These are phyloP conservation scores for Serendipita vermifera DNA, from an alignment of 768 basidiomycete species.

Conservation along the genomic window DNA sequence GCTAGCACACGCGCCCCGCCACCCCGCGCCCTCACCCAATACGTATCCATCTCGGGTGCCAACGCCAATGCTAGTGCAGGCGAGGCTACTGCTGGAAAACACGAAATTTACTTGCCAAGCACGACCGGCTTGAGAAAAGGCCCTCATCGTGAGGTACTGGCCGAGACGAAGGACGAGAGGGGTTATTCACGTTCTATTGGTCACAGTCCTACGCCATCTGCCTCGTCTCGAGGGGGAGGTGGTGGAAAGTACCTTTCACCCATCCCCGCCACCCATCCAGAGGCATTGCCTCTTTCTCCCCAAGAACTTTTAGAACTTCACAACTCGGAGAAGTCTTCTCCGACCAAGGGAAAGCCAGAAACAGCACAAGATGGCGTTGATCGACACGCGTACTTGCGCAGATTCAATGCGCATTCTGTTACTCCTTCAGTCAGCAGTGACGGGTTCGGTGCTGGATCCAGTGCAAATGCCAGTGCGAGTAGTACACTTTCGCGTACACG, in stretches of 20 bases:
- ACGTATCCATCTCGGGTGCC: slow-evolving; percentile 26
- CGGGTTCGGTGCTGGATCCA: no score
- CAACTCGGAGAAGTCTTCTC: not conserved
- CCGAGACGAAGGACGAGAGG: no score
- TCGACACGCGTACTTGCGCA: not conserved
- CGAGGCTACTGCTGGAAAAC: slow-evolving; percentile 40
- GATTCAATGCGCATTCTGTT: not conserved
- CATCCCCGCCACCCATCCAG: slow-evolving; percentile 5
- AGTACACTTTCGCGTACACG: slow-evolving; percentile 1
- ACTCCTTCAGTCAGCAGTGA: no score
- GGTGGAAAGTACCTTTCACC: not conserved
- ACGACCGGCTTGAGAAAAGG: slow-evolving; percentile 49
- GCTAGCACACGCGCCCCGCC: slow-evolving; percentile 44
- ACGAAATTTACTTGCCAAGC: slow-evolving; percentile 48
- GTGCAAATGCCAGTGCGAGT: slow-evolving; percentile 1
- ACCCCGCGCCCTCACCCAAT: slow-evolving; percentile 65
- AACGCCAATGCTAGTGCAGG: slow-evolving; percentile 10
- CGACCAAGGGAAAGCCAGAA: not conserved
- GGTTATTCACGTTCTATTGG: no score
- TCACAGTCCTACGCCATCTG: not conserved
- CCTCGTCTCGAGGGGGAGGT: no score
- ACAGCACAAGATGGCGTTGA: not conserved
- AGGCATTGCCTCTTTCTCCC: not conserved
- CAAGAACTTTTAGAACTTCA: slow-evolving; percentile 5
- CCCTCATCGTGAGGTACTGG: slow-evolving; percentile 12